Evolutionary conservation across 495 filamentous ascomycete genomes (phyloP), one percentile per base, ranked within the genome.

Genomic region (Oidiodendron maius): DNA sequence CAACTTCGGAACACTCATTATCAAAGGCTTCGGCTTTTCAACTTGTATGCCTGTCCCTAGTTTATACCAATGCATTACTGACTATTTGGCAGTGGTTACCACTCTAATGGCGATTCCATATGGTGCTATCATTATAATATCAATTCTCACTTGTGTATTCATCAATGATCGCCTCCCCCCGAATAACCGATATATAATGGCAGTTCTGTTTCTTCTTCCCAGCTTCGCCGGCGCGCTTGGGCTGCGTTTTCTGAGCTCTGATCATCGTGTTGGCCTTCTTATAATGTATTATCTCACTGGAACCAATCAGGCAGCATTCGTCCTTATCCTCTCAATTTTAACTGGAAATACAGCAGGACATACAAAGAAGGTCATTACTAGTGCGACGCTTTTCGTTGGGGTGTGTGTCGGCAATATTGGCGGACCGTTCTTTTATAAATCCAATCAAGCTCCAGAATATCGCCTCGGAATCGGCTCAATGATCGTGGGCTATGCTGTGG

Each of bases 401-500:
- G 44, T 45, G 20, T 45, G 37, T 20, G 9, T 44, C 4, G 40
- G 40, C 20, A 18, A 21, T 15, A 35, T 25, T 21, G 20, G 23
- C 18, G 30, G 18, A 9, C 10, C 45, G 15, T 13, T 16, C 11
- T 15, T 22, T 28, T 32, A 81, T 56, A 77, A 77, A 52, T 68
- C 68, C 1, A 61, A 60, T 17, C 77, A 83, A 56, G 71, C 68
- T 17, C 78, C 77, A 17, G 64, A 64, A 3, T 83, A 83, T 48
- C 50, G 59, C 1, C 72, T 82, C 15, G 80, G 78, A 3, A 80
- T 84, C 40, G 80, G 77, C 66, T 75, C 72, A 1, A 80, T 82
- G 69, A 79, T 85, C 22, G 10, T 22, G n/a, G 13, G 8, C 22
- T 4, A 9, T 9, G 3, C 24, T 4, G 3, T 67, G 5, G 45